Percentiles rank a stretch among this genome's conserved stretches.
Evolutionary conservation across 306 rosid genomes (phyloP).

Genomic region (Lithocarpus polystachyus): DNA sequence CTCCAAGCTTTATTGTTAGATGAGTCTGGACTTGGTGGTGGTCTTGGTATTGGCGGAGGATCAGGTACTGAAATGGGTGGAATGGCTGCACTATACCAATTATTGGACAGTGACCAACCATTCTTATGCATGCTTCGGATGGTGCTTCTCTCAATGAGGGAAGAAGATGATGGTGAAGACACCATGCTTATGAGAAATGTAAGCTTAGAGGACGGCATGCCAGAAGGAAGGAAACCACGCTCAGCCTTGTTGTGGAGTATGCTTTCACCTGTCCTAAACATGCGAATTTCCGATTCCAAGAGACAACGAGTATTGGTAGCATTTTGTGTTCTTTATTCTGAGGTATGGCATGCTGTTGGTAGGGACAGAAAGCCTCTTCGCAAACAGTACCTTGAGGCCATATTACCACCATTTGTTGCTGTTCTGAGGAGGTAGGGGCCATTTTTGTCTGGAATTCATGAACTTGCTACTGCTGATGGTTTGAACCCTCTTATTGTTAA

Average conservation of each 20-base stretch:
- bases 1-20: conserved; percentile 90
- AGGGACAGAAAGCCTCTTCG: conserved; percentile 81
- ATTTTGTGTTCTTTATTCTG: conserved; percentile 84
- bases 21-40: conserved; percentile 96
- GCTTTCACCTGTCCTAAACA: conserved; percentile 95
- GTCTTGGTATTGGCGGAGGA: conserved; percentile 98
- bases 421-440: conserved; percentile 97
- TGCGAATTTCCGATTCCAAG: conserved; percentile 90
- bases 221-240: conserved; percentile 68
- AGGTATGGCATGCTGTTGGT: conserved; percentile 87
- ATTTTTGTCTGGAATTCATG: conserved; percentile 88
- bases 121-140: conserved; percentile 97
- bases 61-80: conserved; percentile 99
- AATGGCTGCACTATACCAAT: conserved; percentile 85
- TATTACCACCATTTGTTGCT: conserved; percentile 86
- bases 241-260: conserved; percentile 94
- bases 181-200: conserved; percentile 46
- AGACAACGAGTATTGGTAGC: conserved; percentile 97
- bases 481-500: conserved; percentile 76
- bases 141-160: conserved; percentile 97
- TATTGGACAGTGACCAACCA: conserved; percentile 98
- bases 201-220: conserved; percentile 43
- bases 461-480: conserved; percentile 90
- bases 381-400: conserved; percentile 78
- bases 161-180: conserved; percentile 77